phyloP scores from a whole-genome alignment of 129 eudicot species.

The Ambrosia trifida region DNA sequence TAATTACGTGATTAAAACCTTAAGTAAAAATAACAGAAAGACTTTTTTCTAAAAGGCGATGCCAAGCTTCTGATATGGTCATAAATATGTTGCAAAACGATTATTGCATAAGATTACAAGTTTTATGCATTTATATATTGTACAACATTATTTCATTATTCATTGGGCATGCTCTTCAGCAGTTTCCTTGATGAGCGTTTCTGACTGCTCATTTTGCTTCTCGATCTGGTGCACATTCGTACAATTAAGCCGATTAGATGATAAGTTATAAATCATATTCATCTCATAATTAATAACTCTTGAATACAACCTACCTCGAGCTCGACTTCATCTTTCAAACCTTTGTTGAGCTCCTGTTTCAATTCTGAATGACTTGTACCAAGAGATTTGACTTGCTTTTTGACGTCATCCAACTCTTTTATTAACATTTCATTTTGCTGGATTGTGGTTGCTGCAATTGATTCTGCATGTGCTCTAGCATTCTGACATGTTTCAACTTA shows the following conservation, averaged over 20 bases:
- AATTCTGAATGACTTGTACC: slow-evolving; percentile 60
- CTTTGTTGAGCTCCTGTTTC: slow-evolving; percentile 59
- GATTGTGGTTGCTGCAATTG: slow-evolving; percentile 34
- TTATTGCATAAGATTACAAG: neutral
- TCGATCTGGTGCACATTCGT: slow-evolving; percentile 46
- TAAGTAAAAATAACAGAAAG: neutral
- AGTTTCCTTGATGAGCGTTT: slow-evolving; percentile 25
- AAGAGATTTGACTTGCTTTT: slow-evolving; percentile 61
- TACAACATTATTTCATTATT: slow-evolving; percentile 11
- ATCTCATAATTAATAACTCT: neutral
- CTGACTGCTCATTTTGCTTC: slow-evolving; percentile 40
- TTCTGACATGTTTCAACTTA: slow-evolving; percentile 46
- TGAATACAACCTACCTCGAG: slow-evolving; percentile 46
- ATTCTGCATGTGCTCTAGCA: slow-evolving; percentile 46
- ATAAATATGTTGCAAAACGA: neutral
- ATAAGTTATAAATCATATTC: neutral
- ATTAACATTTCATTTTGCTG: slow-evolving; percentile 54
- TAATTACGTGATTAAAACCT: neutral
- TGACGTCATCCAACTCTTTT: slow-evolving; percentile 55
- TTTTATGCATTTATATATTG: neutral
- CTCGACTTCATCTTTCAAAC: slow-evolving; percentile 53
- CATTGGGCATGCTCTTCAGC: slow-evolving; percentile 1
- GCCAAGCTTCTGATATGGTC: neutral
- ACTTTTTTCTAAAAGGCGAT: neutral
- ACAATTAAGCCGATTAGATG: neutral